Evolutionary conservation across 371 early-diverging fungal genomes (phyloP), one percentile per base, ranked within the genome.

Genomic region (Apophysomyces variabilis): DNA sequence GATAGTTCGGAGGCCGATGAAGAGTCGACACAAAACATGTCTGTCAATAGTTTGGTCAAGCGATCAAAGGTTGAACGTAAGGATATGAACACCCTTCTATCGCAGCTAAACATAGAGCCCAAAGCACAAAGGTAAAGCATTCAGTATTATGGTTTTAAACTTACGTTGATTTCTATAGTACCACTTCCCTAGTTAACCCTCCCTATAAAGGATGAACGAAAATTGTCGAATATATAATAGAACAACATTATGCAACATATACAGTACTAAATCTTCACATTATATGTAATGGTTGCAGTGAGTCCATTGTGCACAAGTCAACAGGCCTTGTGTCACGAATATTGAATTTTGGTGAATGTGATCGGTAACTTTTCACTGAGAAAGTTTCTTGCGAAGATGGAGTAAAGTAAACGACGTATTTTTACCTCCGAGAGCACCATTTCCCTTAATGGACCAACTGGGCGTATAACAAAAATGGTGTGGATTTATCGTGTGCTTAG

Each of bases 161-260:
- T 5, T n/a, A 45, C 21, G 13, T 18, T 43, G 14, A 39, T 45
- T 38, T 6, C 7, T 14, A 2, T 59, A 67, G 69, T 26, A 65
- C 65, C 11, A 35, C 61, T 50, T 64, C 69, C n/a, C 65, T 69
- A 8, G 66, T 69, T 41, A 65, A 69, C 54, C 66, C 70, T 36
- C 70, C 70, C 16, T 69, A 69, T 59, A 62, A 62, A 35, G 57
- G 38, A 38, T 38, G 41, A 60, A 5, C 60, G 12, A 37, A 18
- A 7, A 9, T 21, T 60, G 32, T 44, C 13, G 6, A 13, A 60
- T 60, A 41, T 60, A 60, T 26, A 58, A 50, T 50, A 50, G 54
- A 50, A 50, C 54, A 4, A 6, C 9, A 50, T 26, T 26, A 50
- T 50, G 54, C 54, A 50, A 16, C 54, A 50, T 21, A 7, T 7